Base-by-base conservation (phyloP, 2,329 filamentous ascomycete genomes). In the Hypoxylon sp. region DNA sequence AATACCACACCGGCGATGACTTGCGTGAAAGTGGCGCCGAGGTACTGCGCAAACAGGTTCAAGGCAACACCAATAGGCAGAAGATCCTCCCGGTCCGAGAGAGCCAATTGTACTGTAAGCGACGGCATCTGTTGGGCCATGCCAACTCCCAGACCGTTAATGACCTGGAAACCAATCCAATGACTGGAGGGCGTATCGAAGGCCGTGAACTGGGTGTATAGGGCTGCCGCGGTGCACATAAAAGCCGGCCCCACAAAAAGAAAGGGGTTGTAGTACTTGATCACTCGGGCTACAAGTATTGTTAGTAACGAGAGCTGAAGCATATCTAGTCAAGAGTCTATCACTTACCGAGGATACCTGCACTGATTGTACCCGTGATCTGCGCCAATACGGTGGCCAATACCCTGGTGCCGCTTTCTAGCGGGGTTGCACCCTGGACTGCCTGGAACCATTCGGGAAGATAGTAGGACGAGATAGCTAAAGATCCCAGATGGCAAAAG, bases 91-190 rank as follows among this genome's bases (percentile, higher is more conserved):
- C 19, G 30, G 20, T 56, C 52, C 5, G 32, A 22, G 4, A 56
- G 52, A 22, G 52, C 43, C 28, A 48, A 17, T 17, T 56, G 52
- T 26, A 56, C 43, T 7, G 43, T 56, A 15, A 56, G 32, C 7
- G 52, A 56, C n/a, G 52, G 52, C 43, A 56, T 56, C 30, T 56
- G 52, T 30, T 47, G 44, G 2, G 41, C 44, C 28, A 56, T 47
- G 20, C 52, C 52, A 37, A 56, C 52, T 7, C 52, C 52, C 13
- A 56, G 34, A 2, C 52, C 52, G 15, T 48, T 43, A 7, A 56
- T 56, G n/a, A 56, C 43, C 43, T 56, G 52, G 43, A 56, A 56
- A 8, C 52, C 52, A 20, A 56, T 56, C 52, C 52, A 56, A n/a
- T 48, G 52, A 20, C 52, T 48, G 4, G 52, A 37, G 4, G 52